A percentile compares a stretch with the other conserved stretches of the same genome.
Evolutionary conservation across 495 filamentous ascomycete genomes (phyloP).

Genomic region (Parachaetomium inaequale): DNA sequence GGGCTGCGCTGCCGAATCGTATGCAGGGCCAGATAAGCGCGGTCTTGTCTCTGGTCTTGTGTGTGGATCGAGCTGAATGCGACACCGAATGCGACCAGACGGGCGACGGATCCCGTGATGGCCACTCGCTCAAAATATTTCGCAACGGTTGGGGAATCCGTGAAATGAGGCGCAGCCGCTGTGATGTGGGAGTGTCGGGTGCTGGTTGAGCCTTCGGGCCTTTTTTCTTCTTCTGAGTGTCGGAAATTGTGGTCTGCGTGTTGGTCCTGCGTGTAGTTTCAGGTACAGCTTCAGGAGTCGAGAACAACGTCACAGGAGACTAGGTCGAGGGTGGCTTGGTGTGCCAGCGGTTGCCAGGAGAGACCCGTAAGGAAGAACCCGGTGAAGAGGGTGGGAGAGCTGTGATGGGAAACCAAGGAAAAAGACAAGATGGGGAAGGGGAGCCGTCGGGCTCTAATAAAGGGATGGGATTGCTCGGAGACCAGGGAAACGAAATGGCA

Average conservation of each 20-base stretch:
- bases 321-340: conserved; percentile 1
- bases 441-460: conserved; percentile 31
- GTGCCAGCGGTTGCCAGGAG: conserved; percentile 10
- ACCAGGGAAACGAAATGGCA: conserved; percentile 29
- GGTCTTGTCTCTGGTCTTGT: not conserved
- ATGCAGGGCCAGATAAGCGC: conserved; percentile 22
- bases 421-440: conserved; percentile 28
- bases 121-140: conserved; percentile 5
- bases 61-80: conserved; percentile 22
- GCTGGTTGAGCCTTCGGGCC: not conserved
- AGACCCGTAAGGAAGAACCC: conserved; percentile 12
- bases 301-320: conserved; percentile 10
- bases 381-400: conserved; percentile 20
- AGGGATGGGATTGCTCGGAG: conserved; percentile 29
- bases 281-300: conserved; percentile 11
- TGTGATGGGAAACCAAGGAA: conserved; percentile 33
- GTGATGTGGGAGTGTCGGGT: conserved; percentile 10
- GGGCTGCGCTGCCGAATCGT: conserved; percentile 38
- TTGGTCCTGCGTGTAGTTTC: conserved; percentile 18
- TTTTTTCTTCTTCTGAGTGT: conserved; percentile 1
- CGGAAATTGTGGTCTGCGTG: conserved; percentile 3
- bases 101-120: conserved; percentile 8
- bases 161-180: conserved; percentile 23
- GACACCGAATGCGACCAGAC: conserved; percentile 21
- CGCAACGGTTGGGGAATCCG: conserved; percentile 8